phyloP scores from a whole-genome alignment of 257 asterid genomes.

The Ehretia macrophylla region DNA sequence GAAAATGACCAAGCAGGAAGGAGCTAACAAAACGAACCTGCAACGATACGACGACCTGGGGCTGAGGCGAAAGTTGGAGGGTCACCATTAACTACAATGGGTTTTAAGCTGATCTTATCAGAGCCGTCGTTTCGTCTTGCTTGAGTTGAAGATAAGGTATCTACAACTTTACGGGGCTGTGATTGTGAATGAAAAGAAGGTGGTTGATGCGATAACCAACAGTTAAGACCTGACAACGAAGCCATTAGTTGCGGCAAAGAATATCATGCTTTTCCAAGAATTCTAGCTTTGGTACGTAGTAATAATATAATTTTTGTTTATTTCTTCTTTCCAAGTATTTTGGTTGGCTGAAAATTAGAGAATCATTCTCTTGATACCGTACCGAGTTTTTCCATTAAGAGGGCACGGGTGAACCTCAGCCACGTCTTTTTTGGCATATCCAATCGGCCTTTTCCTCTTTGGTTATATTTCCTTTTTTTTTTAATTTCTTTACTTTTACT shows the following conservation, averaged over 20 bases:
- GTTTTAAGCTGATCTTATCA: constrained; percentile 40
- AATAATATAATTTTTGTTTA: no score
- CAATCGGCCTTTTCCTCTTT: no score
- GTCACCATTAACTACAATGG: constrained; percentile 70
- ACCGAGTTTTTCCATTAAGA: no score
- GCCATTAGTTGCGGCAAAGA: constrained; percentile 12
- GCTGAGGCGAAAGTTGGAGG: constrained; percentile 97
- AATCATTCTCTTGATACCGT: no score
- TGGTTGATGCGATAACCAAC: constrained; percentile 42
- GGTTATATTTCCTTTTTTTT: no score
- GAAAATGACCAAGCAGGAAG: not conserved
- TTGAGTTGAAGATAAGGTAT: constrained; percentile 31
- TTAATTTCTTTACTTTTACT: no score
- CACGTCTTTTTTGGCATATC: no score
- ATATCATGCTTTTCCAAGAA: no score
- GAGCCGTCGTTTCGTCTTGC: constrained; percentile 1
- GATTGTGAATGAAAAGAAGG: constrained; percentile 8
- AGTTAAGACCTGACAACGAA: constrained; percentile 37
- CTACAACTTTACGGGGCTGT: constrained; percentile 18
- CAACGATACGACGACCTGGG: constrained; percentile 84
- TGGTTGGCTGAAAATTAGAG: no score
- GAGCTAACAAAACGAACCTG: constrained; percentile 40
- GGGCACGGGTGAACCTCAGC: no score
- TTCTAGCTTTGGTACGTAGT: no score
- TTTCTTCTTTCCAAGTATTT: no score